These are phyloP conservation scores for Daedalea quercina DNA, from an alignment of 768 basidiomycete genomes.

Conservation along the genomic window DNA sequence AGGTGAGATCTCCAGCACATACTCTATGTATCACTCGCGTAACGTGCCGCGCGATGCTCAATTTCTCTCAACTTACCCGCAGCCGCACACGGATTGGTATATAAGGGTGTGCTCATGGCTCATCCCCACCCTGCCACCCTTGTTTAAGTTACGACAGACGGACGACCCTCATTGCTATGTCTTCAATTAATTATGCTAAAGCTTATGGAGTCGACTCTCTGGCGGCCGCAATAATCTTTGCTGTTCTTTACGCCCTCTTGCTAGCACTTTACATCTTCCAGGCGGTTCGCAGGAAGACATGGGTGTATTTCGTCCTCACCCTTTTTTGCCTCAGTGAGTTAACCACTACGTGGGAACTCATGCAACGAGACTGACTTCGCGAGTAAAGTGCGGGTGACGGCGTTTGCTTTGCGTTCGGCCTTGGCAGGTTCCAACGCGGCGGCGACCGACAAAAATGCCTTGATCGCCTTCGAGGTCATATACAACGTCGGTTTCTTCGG, in stretches of 20 bases:
- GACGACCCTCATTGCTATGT: background rate
- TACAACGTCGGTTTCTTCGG: constrained; percentile 32
- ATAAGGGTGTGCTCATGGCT: too few relatives aligned
- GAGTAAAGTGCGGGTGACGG: constrained; percentile 24
- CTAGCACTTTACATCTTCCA: constrained; percentile 18
- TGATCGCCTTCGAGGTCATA: constrained; percentile 25
- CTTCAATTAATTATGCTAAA: constrained; percentile 17
- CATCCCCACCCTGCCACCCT: too few relatives aligned
- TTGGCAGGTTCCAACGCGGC: constrained; percentile 20
- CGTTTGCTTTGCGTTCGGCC: constrained; percentile 25
- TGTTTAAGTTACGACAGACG: too few relatives aligned
- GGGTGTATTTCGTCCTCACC: constrained; percentile 22
- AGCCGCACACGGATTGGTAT: too few relatives aligned
- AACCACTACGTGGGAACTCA: background rate
- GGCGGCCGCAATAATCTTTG: constrained; percentile 26
- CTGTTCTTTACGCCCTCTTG: constrained; percentile 23
- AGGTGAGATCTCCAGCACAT: too few relatives aligned
- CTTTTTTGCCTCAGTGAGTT: constrained; percentile 25
- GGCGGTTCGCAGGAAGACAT: constrained; percentile 19
- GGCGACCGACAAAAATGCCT: constrained; percentile 16
- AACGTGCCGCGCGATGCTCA: too few relatives aligned
- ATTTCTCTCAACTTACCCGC: too few relatives aligned
- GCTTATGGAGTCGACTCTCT: constrained; percentile 23
- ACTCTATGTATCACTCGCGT: too few relatives aligned
- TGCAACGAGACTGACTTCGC: background rate